phyloP scores from a whole-genome alignment of 495 filamentous ascomycete species.

The Staphylotrichum tortipilum region DNA sequence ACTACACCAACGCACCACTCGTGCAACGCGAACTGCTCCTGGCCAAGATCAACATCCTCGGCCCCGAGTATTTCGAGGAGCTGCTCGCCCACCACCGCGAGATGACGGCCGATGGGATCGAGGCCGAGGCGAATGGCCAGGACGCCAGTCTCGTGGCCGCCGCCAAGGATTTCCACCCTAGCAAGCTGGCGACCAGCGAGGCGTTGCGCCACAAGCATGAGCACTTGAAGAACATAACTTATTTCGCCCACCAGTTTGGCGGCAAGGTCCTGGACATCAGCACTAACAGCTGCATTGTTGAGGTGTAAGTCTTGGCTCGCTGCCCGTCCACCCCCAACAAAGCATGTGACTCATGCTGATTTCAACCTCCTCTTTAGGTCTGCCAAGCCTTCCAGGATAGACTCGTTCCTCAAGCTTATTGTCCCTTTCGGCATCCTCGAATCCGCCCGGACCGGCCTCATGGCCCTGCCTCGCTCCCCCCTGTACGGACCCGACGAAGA shows the following conservation, averaged over 20 bases:
- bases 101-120: constrained; percentile 40
- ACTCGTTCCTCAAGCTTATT: constrained; percentile 95
- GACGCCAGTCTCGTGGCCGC: constrained; percentile 29
- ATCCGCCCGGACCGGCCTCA: constrained; percentile 86
- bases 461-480: constrained; percentile 91
- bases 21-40: constrained; percentile 92
- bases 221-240: constrained; percentile 88
- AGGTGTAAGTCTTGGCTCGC: constrained; percentile 57
- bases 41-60: constrained; percentile 92
- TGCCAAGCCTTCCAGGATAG: constrained; percentile 87
- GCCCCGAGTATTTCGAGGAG: constrained; percentile 96
- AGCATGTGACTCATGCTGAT: constrained; percentile 14
- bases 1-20: constrained; percentile 87
- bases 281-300: constrained; percentile 96
- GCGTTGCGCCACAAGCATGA: constrained; percentile 93
- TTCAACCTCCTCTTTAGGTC: constrained; percentile 51
- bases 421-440: constrained; percentile 94
- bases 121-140: constrained; percentile 24
- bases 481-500: constrained; percentile 67
- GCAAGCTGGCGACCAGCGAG: constrained; percentile 71
- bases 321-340: not conserved
- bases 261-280: constrained; percentile 97
- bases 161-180: constrained; percentile 75
- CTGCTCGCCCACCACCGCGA: constrained; percentile 85
- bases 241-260: constrained; percentile 93